phyloP scores from a whole-genome alignment of 2,329 filamentous ascomycete genomes.

The Pseudogymnoascus sp. region DNA sequence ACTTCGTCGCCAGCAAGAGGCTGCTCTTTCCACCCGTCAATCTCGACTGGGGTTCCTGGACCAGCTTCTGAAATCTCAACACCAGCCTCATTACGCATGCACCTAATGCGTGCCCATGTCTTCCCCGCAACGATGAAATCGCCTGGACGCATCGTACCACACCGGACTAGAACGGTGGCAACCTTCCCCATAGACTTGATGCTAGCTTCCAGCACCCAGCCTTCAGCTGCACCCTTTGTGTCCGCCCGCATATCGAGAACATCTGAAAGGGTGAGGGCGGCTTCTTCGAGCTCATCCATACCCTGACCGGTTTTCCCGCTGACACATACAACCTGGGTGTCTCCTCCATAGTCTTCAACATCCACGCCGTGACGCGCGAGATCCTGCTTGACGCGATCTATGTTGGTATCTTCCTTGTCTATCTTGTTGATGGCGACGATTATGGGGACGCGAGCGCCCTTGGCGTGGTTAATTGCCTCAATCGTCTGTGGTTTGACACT shows the following conservation, averaged over 20 bases:
- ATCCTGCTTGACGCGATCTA: constrained; percentile 82
- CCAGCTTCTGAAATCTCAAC: constrained; percentile 61
- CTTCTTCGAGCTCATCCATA: constrained; percentile 88
- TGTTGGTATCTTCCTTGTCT: constrained; percentile 74
- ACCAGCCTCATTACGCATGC: constrained; percentile 78
- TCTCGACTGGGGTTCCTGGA: constrained; percentile 83
- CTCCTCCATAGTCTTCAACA: constrained; percentile 90
- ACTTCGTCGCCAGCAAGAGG: constrained; percentile 82
- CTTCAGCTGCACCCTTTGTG: constrained; percentile 67
- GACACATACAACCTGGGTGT: constrained; percentile 84
- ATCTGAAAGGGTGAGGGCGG: constrained; percentile 75
- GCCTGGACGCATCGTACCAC: constrained; percentile 73
- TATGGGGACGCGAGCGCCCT: constrained; percentile 78
- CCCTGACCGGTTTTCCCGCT: constrained; percentile 90
- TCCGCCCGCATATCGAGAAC: constrained; percentile 86
- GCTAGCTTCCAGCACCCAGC: constrained; percentile 87
- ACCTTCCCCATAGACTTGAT: constrained; percentile 78
- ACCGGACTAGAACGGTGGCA: constrained; percentile 80
- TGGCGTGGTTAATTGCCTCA: constrained; percentile 91
- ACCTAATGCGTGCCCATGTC: constrained; percentile 80
- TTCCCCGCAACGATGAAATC: constrained; percentile 81
- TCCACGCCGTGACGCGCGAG: constrained; percentile 76
- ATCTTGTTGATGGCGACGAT: constrained; percentile 98
- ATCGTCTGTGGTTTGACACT: constrained; percentile 96
- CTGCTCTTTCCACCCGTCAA: constrained; percentile 89